Percentiles rank a stretch among this genome's conserved stretches.
Conservation (phyloP, 345 rosid genomes). For the Conringia planisiliqua region DNA sequence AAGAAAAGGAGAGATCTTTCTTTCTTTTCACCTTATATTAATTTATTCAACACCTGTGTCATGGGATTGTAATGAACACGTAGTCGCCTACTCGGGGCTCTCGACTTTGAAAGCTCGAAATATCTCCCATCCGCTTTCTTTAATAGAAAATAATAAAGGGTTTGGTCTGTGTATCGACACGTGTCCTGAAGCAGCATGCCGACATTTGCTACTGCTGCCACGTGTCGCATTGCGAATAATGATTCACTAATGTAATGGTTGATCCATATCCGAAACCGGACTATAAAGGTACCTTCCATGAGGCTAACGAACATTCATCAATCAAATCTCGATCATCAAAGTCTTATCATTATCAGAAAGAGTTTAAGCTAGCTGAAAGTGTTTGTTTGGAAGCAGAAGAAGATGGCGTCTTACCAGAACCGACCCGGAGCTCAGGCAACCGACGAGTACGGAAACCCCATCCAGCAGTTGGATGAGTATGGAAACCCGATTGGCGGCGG, state of each 20-base stretch:
- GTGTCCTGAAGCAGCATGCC: not conserved
- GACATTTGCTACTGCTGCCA: not conserved
- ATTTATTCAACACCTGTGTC: constrained; percentile 2
- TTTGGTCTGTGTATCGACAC: not conserved
- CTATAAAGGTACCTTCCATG: constrained; percentile 18
- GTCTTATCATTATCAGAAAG: not conserved
- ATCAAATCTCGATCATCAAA: not conserved
- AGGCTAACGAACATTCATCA: constrained; percentile 11
- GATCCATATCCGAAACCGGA: constrained; percentile 27
- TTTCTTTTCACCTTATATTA: not conserved
- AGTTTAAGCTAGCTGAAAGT: not conserved
- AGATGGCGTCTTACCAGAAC: constrained; percentile 32
- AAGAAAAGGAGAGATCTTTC: constrained; percentile 2
- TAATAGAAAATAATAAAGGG: not conserved
- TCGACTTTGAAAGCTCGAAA: not conserved
- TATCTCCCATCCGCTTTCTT: not conserved
- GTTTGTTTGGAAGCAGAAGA: constrained; percentile 12
- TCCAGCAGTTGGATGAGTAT: constrained; percentile 25
- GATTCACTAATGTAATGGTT: not conserved
- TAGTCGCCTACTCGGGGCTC: constrained; percentile 7
- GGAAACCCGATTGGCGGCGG: constrained; percentile 33
- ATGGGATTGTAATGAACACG: constrained; percentile 15
- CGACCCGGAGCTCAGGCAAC: constrained; percentile 36
- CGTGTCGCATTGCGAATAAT: not conserved
- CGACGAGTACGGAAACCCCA: constrained; percentile 45